Evolutionary conservation across 73 alveolate genomes (phyloP), one percentile per base, ranked within the genome.

Genomic region (Symbiodinium natans): DNA sequence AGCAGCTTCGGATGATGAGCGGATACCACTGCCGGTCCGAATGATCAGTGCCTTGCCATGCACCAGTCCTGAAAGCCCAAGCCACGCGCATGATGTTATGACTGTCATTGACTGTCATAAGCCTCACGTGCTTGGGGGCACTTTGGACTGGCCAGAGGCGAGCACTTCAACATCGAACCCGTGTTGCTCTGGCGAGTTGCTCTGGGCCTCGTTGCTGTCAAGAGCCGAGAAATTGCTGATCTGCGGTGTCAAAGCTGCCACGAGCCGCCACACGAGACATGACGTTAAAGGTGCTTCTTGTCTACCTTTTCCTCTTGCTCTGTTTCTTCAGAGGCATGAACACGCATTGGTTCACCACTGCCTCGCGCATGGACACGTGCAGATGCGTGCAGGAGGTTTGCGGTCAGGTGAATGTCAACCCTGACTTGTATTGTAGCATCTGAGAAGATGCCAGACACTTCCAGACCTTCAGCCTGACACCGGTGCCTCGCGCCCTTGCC

Each of bases 361-460:
- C 68, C 13, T 52, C 68, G n/a, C 29, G n/a, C n/a, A n/a, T n/a
- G n/a, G n/a, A n/a, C n/a, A n/a, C n/a, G n/a, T n/a, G n/a, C 23
- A 27, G 21, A 17, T 52, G 68, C 21, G n/a, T 15, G 31, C 87
- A 33, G 52, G 52, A 86, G 93, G 93, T 52, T 52, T 86, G 83
- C 82, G 52, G 52, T 82, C 93, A 15, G 93, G 93, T 10, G 82
- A 86, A 31, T 86, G 93, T 54, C 93, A 33, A 3, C 36, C 40
- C 39, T 1, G 83, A 29, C 93, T 68, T 25, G 31, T 13, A 63
- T 27, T 15, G 31, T n/a, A 33, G 8, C 7, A 15, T 68, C 33
- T 68, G 82, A 7, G 39, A n/a, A n/a, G n/a, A n/a, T n/a, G n/a
- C n/a, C n/a, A n/a, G n/a, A n/a, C n/a, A 68, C 41, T 7, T 68